Evolutionary conservation across 495 filamentous ascomycete genomes (phyloP).

Genomic region (Umbilicaria muhlenbergii): DNA sequence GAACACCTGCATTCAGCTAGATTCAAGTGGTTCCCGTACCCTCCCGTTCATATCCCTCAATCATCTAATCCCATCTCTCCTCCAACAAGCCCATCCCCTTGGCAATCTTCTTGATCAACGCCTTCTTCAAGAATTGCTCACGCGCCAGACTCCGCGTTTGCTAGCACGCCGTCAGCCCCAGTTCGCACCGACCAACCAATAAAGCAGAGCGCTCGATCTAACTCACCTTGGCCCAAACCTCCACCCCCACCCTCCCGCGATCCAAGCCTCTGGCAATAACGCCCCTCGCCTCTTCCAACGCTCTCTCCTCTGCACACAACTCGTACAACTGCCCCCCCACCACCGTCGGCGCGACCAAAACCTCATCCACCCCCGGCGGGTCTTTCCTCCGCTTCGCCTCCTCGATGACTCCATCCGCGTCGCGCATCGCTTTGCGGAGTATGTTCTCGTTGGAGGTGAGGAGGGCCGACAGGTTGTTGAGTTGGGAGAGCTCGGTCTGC

Average conservation of each 20-base stretch:
- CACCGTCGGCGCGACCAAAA: slow-evolving; percentile 86
- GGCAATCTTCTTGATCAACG: slow-evolving; percentile 76
- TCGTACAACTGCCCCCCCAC: slow-evolving; percentile 87
- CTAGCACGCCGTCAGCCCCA: slow-evolving; percentile 12
- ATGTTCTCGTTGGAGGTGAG: slow-evolving; percentile 64
- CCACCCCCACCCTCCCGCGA: slow-evolving; percentile 60
- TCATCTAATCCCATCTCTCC: slow-evolving; percentile 13
- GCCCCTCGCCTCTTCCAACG: slow-evolving; percentile 70
- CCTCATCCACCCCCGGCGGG: slow-evolving; percentile 65
- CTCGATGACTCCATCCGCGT: slow-evolving; percentile 66
- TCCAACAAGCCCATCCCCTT: slow-evolving; percentile 56
- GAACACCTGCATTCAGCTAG: too few relatives aligned
- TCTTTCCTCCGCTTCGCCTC: slow-evolving; percentile 32
- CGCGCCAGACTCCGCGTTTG: slow-evolving; percentile 70
- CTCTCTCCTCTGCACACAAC: slow-evolving; percentile 70
- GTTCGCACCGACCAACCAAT: not conserved
- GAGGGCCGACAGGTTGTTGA: slow-evolving; percentile 50
- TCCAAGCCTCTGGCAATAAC: slow-evolving; percentile 72
- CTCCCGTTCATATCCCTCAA: too few relatives aligned
- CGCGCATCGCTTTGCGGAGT: slow-evolving; percentile 56
- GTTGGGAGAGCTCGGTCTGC: slow-evolving; percentile 51
- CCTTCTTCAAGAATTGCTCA: slow-evolving; percentile 84
- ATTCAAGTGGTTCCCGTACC: too few relatives aligned
- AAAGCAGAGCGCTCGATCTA: too few relatives aligned
- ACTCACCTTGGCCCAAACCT: slow-evolving; percentile 60